phyloP scores from a whole-genome alignment of 495 filamentous ascomycete species.

The Tuber magnatum region DNA sequence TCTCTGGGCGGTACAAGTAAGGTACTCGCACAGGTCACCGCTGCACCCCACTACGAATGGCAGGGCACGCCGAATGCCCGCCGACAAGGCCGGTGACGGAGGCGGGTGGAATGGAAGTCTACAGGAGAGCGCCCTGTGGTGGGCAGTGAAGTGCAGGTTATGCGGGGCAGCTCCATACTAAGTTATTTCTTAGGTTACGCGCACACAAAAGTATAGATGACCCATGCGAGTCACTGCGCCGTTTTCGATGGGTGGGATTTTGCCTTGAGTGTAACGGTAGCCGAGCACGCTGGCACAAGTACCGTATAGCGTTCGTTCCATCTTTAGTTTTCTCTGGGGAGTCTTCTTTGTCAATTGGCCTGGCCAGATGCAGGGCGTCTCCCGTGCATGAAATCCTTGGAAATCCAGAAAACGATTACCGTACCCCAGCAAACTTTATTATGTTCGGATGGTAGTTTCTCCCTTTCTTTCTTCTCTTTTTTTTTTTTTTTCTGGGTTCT shows the following conservation, averaged over 20 bases:
- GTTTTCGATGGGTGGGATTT: background rate
- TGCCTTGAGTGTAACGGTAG: background rate
- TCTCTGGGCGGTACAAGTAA: background rate
- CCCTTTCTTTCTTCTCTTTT: background rate
- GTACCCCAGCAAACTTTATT: background rate
- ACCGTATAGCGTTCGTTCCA: background rate
- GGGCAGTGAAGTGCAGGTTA: background rate
- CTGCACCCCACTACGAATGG: background rate
- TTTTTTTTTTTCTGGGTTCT: background rate
- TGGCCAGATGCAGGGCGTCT: background rate
- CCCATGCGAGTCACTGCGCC: background rate
- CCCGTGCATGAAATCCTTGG: background rate
- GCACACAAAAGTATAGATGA: background rate
- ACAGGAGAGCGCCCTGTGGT: background rate
- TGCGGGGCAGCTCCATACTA: background rate
- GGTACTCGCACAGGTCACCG: background rate
- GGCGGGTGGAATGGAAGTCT: background rate
- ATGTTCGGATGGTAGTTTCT: background rate
- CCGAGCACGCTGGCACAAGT: background rate
- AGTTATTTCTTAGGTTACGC: background rate
- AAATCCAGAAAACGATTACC: constrained; percentile 1
- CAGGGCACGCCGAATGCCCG: background rate
- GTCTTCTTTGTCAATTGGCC: background rate
- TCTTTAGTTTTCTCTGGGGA: background rate
- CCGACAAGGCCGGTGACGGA: background rate